phyloP scores from a whole-genome alignment of 73 alveolate species.

The Paramecium pentaurelia region DNA sequence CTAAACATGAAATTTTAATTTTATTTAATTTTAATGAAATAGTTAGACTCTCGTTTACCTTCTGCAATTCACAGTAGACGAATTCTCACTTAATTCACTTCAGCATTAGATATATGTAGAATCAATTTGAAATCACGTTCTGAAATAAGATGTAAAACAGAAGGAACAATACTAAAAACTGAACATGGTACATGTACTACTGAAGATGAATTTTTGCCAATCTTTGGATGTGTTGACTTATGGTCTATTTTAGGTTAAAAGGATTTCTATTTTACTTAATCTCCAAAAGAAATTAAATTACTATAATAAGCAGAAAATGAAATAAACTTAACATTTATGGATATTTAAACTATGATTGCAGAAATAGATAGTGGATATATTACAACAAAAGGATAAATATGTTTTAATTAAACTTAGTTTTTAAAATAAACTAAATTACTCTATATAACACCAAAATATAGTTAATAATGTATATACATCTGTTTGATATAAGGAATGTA shows the following conservation, averaged over 20 bases:
- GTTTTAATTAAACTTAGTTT: background rate
- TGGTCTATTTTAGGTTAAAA: background rate
- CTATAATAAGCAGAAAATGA: background rate
- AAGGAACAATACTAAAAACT: background rate
- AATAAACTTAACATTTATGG: background rate
- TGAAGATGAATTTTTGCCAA: background rate
- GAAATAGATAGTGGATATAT: background rate
- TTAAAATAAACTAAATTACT: background rate
- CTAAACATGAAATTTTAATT: background rate
- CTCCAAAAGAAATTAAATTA: background rate
- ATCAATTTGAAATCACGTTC: background rate
- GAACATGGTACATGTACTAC: slow-evolving; percentile 31
- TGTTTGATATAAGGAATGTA: slow-evolving; percentile 29
- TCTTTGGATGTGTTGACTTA: background rate
- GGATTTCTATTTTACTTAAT: background rate
- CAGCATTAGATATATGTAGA: background rate
- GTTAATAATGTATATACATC: background rate
- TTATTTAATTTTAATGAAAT: background rate
- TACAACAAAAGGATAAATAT: background rate
- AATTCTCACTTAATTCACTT: background rate
- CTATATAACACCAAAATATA: background rate
- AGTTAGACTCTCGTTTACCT: background rate
- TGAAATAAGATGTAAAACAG: background rate
- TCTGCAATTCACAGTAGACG: background rate
- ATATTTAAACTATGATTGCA: background rate